phyloP scores from a whole-genome alignment of 78 protist genomes.

The Emiliania huxleyi region DNA sequence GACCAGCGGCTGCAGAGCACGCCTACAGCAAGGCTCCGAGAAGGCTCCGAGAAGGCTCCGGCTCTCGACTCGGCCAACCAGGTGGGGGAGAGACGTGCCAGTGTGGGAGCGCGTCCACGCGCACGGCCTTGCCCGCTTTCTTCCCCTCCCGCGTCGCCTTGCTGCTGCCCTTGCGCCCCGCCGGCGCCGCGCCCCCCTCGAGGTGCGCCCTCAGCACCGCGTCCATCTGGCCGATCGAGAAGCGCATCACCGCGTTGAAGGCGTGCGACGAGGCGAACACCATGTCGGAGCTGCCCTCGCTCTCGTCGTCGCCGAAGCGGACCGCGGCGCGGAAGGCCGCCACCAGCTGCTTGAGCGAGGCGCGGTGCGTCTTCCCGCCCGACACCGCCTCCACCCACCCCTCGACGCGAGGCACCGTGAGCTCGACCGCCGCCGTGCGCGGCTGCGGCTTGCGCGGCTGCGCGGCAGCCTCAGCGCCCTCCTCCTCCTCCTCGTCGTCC shows the following conservation, averaged over 20 bases:
- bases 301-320: slow-evolving; percentile 41
- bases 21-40: no score
- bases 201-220: slow-evolving; percentile 23
- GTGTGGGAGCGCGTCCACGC: not conserved
- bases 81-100: no score
- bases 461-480: not conserved
- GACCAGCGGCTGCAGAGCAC: not conserved
- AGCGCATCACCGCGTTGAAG: slow-evolving; percentile 39
- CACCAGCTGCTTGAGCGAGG: slow-evolving; percentile 5
- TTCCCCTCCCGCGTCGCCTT: not conserved
- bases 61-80: no score
- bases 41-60: no score
- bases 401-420: not conserved
- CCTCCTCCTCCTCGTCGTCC: slow-evolving; percentile 21
- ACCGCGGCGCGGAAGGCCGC: slow-evolving; percentile 65
- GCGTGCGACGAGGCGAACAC: not conserved
- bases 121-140: not conserved
- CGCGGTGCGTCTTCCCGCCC: not conserved
- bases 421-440: slow-evolving; percentile 21
- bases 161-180: not conserved
- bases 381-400: not conserved
- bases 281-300: not conserved
- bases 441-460: not conserved
- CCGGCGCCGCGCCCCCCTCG: not conserved
- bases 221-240: slow-evolving; percentile 45